A percentile compares a stretch with the other conserved stretches of the same genome.
These are phyloP conservation scores for Aspergillus chevalieri DNA, from an alignment of 2,329 filamentous ascomycete species.

Conservation along the genomic window DNA sequence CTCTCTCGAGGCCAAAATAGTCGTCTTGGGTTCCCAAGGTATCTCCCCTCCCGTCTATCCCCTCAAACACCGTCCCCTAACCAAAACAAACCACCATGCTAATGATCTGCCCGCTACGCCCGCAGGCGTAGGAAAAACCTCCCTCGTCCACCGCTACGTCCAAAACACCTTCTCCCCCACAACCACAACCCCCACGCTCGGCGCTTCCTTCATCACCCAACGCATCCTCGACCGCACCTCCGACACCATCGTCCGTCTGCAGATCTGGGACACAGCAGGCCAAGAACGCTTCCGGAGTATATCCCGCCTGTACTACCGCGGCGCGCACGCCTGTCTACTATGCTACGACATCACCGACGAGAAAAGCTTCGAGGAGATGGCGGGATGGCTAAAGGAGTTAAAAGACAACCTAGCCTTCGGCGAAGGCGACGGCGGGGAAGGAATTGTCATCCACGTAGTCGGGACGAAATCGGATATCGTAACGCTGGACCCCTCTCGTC, in stretches of 20 bases:
- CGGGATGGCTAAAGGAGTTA: conserved; percentile 79
- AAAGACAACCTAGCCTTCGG: conserved; percentile 59
- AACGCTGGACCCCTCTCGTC: conserved; percentile 67
- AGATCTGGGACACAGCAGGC: conserved; percentile 95
- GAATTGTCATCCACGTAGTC: conserved; percentile 87
- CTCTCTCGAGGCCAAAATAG: conserved; percentile 48
- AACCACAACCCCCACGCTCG: conserved; percentile 60
- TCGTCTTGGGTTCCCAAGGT: conserved; percentile 48
- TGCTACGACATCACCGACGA: conserved; percentile 92
- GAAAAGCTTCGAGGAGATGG: conserved; percentile 84
- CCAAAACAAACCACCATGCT: conserved; percentile 6
- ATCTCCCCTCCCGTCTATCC: conserved; percentile 1
- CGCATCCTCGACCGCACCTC: conserved; percentile 75
- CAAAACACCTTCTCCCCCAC: conserved; percentile 40
- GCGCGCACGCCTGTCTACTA: conserved; percentile 86
- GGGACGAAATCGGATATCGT: conserved; percentile 92
- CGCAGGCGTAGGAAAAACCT: conserved; percentile 48
- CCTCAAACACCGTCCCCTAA: background rate
- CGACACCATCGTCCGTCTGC: conserved; percentile 79
- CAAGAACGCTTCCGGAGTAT: conserved; percentile 95
- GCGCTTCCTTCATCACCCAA: conserved; percentile 74
- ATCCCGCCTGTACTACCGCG: conserved; percentile 90
- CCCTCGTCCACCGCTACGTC: conserved; percentile 46
- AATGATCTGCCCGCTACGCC: background rate
- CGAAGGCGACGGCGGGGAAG: conserved; percentile 50